Evolutionary conservation across 371 early-diverging fungal genomes (phyloP).

Genomic region (Mortierella sp.): DNA sequence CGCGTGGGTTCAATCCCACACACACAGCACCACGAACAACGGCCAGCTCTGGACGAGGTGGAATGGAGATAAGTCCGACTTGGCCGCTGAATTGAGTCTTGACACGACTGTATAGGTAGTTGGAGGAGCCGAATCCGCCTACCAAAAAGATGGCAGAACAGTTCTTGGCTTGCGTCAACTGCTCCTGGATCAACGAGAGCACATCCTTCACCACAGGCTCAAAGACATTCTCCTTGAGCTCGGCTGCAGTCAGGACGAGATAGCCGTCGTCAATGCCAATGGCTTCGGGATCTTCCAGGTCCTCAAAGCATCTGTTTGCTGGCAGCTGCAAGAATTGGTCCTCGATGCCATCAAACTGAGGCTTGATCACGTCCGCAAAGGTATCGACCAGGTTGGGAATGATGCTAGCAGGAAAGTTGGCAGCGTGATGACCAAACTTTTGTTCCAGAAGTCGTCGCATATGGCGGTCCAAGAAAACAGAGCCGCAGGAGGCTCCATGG

Average conservation of each 20-base stretch:
- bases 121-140: constrained; percentile 66
- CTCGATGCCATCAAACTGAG: constrained; percentile 65
- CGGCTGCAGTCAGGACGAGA: constrained; percentile 60
- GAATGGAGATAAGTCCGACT: constrained; percentile 46
- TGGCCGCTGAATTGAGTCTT: constrained; percentile 51
- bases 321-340: constrained; percentile 65
- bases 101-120: constrained; percentile 57
- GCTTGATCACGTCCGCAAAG: constrained; percentile 64
- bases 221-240: constrained; percentile 64
- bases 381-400: constrained; percentile 68
- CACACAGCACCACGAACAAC: constrained; percentile 56
- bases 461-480: constrained; percentile 67
- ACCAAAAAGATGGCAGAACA: constrained; percentile 61
- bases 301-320: constrained; percentile 60
- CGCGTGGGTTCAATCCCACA: constrained; percentile 63
- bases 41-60: constrained; percentile 52
- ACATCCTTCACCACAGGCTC: constrained; percentile 66
- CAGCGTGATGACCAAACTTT: constrained; percentile 60
- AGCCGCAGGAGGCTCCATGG: constrained; percentile 67
- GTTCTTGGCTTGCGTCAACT: constrained; percentile 44
- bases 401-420: constrained; percentile 63
- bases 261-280: constrained; percentile 68
- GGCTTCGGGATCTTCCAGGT: constrained; percentile 62
- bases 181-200: constrained; percentile 58
- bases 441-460: constrained; percentile 65